A percentile compares a stretch with the other conserved stretches of the same genome.
Conservation (phyloP, 371 early-diverging fungal species). For the Circinella minor region DNA sequence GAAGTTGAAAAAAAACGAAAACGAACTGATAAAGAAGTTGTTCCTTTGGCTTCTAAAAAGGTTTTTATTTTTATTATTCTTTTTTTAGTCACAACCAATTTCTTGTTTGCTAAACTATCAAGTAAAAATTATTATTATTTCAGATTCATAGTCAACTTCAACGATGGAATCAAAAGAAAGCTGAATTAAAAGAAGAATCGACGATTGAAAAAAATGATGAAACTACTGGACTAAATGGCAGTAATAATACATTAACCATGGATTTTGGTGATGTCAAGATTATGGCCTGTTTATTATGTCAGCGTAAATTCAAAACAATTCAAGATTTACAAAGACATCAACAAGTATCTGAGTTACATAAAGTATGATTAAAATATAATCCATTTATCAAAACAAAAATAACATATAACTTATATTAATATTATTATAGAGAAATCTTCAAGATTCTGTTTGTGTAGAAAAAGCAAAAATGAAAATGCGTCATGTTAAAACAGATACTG, state of each 20-base stretch:
- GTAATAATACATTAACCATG: slow-evolving; percentile 14
- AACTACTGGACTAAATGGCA: slow-evolving; percentile 29
- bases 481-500: slow-evolving; percentile 26
- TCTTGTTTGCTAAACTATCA: not conserved
- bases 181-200: slow-evolving; percentile 35
- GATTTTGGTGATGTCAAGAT: slow-evolving; percentile 54
- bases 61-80: slow-evolving; percentile 16
- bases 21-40: slow-evolving; percentile 31
- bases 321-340: slow-evolving; percentile 67
- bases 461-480: slow-evolving; percentile 38
- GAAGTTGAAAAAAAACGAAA: slow-evolving; percentile 45
- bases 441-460: slow-evolving; percentile 34
- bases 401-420: not conserved
- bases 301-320: slow-evolving; percentile 66
- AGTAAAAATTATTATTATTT: not conserved
- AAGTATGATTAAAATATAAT: slow-evolving; percentile 38
- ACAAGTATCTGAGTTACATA: slow-evolving; percentile 68
- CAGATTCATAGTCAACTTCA: slow-evolving; percentile 61
- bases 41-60: slow-evolving; percentile 42
- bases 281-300: slow-evolving; percentile 68
- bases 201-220: slow-evolving; percentile 15
- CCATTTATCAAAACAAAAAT: not conserved
- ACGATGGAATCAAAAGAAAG: slow-evolving; percentile 55
- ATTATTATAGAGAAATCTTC: slow-evolving; percentile 37
- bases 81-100: not conserved